Evolutionary conservation across 164 flowering plant species (phyloP).

Genomic region (Vitis vinifera): DNA sequence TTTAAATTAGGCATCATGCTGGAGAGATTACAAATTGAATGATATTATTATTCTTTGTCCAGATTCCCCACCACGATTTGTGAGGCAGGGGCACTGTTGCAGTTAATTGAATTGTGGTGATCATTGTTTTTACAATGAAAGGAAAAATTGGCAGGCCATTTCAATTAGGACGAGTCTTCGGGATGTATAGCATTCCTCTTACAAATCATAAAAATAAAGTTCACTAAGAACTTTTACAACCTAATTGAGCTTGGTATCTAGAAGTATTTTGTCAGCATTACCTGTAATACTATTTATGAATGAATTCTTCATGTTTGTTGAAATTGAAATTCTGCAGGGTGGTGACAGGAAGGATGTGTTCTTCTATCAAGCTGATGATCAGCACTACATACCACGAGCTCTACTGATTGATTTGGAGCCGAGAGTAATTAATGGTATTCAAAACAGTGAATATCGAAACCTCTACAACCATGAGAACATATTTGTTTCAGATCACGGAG

Average conservation of each 20-base stretch:
- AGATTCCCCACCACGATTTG: neutral
- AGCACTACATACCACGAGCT: slow-evolving; percentile 96
- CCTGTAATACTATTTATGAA: too few species aligned
- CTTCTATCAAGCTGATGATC: slow-evolving; percentile 99
- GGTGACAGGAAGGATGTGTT: slow-evolving; percentile 99
- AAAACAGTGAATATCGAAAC: slow-evolving; percentile 90
- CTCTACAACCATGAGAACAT: slow-evolving; percentile 96
- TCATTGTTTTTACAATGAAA: neutral
- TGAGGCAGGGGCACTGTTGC: neutral
- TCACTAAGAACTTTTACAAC: neutral
- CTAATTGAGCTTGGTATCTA: neutral
- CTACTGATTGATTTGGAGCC: slow-evolving; percentile 96
- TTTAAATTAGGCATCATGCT: neutral
- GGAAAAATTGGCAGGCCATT: neutral
- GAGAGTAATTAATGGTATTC: slow-evolving; percentile 95
- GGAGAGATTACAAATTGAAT: neutral
- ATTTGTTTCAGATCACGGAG: slow-evolving; percentile 91
- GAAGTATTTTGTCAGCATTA: too few species aligned
- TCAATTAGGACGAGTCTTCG: neutral
- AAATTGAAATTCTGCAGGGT: slow-evolving; percentile 55
- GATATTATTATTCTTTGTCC: neutral
- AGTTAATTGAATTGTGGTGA: neutral
- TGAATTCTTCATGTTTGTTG: neutral
- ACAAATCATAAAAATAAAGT: neutral
- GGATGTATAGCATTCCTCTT: neutral